Conservation (phyloP, 2,329 filamentous ascomycete species). For the Tetracladium maxilliforme region DNA sequence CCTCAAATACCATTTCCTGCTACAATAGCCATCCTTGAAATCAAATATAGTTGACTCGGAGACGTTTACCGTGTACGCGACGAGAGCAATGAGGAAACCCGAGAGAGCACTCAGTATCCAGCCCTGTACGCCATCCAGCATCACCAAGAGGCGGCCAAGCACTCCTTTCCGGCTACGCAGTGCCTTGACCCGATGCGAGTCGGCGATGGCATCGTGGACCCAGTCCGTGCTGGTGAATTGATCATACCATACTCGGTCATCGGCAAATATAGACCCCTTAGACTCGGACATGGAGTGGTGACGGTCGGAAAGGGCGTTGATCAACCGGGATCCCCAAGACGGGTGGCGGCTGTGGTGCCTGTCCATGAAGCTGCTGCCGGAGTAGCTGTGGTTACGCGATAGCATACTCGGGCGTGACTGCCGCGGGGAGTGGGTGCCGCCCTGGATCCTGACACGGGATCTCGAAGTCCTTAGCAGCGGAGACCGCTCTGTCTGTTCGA, state of each 20-base stretch:
- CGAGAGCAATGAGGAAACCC: constrained; percentile 67
- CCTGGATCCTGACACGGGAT: no score
- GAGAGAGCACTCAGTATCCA: constrained; percentile 90
- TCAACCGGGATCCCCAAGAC: constrained; percentile 46
- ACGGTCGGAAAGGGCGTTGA: constrained; percentile 43
- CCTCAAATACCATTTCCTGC: constrained; percentile 53
- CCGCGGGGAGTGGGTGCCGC: no score
- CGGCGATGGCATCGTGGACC: constrained; percentile 94
- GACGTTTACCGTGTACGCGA: constrained; percentile 83
- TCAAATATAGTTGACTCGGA: constrained; percentile 79
- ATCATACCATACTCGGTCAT: constrained; percentile 96
- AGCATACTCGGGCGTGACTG: no score
- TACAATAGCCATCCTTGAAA: constrained; percentile 80
- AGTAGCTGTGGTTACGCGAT: no score
- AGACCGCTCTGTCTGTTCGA: no score
- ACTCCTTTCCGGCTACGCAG: constrained; percentile 72
- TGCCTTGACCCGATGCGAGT: constrained; percentile 77
- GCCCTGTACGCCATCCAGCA: constrained; percentile 79
- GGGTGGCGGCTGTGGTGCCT: constrained; percentile 33
- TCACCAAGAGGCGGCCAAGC: constrained; percentile 59
- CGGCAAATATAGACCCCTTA: constrained; percentile 50
- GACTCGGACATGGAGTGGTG: constrained; percentile 46
- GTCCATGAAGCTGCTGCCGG: no score
- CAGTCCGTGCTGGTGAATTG: constrained; percentile 96
- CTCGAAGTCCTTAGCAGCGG: no score